Base-by-base conservation (phyloP, 495 filamentous ascomycete genomes). In the Penicillium angulare region DNA sequence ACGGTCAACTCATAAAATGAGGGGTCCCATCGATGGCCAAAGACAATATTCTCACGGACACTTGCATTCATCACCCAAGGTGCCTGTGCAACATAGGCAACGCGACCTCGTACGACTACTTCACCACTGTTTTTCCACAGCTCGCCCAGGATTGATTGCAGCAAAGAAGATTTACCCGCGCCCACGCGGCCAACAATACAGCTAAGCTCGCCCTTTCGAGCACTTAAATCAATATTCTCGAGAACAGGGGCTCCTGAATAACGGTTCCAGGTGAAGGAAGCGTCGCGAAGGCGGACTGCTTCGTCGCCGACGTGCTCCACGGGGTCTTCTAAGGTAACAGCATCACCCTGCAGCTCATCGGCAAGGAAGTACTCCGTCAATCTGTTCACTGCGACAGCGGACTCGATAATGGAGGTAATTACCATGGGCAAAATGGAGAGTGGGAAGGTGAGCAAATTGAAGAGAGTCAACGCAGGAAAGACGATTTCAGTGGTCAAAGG, bases 21-120 rank as follows among this genome's bases (percentile, higher is more conserved):
- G 3, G 93, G 88, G 71, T 99, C 92, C 78, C 88, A 97, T 33
- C 90, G 85, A 71, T 97, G 89, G 5, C 95, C 95, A 62, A 99
- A 99, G 6, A 97, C 78, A 60, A 99, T 96, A 59, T 99, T 99
- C 56, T 99, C 95, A 46, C 86, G 86, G 22, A 97, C 91, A 39
- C 86, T 93, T 6, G 95, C 92, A 60, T 97, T 99, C 92, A 96
- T 97, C 31, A 99, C 86, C 92, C 95, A 99, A 20, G 90, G 68
- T 57, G 87, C 81, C 67, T 99, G 95, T 17, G 90, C 87, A 55
- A 95, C 95, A 63, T 96, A 99, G 5, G 95, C 95, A 17, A 86
- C 79, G 12, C 76, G 79, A 15, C 95, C 95, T 53, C 87, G 86
- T 20, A 97, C 70, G 21, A 86, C 68, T 6, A 97, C 93, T 50